These are phyloP conservation scores for Scalesia atractyloides DNA, from an alignment of 129 eudicot genomes.

Conservation along the genomic window DNA sequence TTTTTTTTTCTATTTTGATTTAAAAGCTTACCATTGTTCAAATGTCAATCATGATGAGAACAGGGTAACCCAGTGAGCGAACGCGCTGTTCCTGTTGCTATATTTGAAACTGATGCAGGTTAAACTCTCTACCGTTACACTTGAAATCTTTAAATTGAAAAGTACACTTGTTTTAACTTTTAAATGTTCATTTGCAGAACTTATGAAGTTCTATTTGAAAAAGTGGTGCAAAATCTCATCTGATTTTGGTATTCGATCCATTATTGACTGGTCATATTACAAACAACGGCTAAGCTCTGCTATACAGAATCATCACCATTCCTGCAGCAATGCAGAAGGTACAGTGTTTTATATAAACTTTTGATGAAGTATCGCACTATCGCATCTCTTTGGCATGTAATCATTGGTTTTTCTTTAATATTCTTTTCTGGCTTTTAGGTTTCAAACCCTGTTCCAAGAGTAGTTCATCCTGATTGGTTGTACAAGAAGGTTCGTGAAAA, in stretches of 20 bases:
- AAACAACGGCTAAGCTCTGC: constrained; percentile 97
- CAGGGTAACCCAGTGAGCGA: constrained; percentile 99
- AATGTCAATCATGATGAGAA: constrained; percentile 34
- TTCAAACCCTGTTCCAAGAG: constrained; percentile 98
- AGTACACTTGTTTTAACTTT: constrained; percentile 13
- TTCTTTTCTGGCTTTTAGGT: constrained; percentile 42
- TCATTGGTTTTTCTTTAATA: neutral
- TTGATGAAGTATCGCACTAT: constrained; percentile 10
- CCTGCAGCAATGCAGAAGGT: constrained; percentile 99
- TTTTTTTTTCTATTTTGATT: neutral
- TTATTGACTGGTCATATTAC: constrained; percentile 98
- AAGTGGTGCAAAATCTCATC: constrained; percentile 99
- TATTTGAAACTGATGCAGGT: constrained; percentile 95
- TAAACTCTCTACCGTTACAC: constrained; percentile 23
- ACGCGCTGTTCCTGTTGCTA: constrained; percentile 98
- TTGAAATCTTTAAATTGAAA: constrained; percentile 1
- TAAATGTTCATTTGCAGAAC: constrained; percentile 52
- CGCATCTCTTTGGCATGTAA: constrained; percentile 21
- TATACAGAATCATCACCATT: constrained; percentile 90
- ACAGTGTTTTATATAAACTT: constrained; percentile 8
- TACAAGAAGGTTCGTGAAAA: constrained; percentile 95
- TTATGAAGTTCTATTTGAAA: constrained; percentile 78
- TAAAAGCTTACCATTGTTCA: constrained; percentile 16
- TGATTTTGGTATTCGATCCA: constrained; percentile 88
- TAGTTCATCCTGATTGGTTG: constrained; percentile 97